Evolutionary conservation across 129 eudicot species (phyloP).

Genomic region (Ambrosia trifida): DNA sequence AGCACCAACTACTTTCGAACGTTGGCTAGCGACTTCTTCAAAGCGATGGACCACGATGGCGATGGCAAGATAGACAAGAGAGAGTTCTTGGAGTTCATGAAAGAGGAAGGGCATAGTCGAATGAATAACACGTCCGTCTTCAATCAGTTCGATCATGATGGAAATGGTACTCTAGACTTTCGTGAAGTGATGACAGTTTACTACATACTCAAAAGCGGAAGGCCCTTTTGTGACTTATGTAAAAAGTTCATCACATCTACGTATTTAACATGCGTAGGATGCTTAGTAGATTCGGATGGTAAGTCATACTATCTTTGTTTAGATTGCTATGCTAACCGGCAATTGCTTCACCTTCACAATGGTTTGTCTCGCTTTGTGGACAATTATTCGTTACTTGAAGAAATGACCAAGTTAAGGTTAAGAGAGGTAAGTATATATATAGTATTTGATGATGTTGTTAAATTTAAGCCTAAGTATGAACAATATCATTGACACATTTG

Average conservation of each 20-base stretch:
- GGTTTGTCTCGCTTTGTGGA: constrained; percentile 38
- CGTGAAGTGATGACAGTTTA: constrained; percentile 45
- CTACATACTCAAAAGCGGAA: constrained; percentile 52
- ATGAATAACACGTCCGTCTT: constrained; percentile 30
- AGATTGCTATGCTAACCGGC: constrained; percentile 19
- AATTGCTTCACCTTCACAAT: constrained; percentile 22
- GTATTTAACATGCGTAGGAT: constrained; percentile 40
- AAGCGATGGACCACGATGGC: constrained; percentile 45
- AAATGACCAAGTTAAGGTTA: constrained; percentile 21
- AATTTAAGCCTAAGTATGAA: too few species aligned
- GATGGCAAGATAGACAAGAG: constrained; percentile 30
- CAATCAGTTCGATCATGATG: constrained; percentile 34
- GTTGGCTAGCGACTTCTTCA: constrained; percentile 36
- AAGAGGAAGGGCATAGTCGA: constrained; percentile 40
- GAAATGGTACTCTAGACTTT: constrained; percentile 42
- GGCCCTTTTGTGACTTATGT: constrained; percentile 50
- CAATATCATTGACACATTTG: not conserved
- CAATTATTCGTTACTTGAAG: constrained; percentile 43
- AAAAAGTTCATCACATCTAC: constrained; percentile 36
- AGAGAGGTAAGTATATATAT: constrained; percentile 24
- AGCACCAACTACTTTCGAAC: constrained; percentile 22
- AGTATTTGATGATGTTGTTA: too few species aligned
- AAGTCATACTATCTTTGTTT: constrained; percentile 25
- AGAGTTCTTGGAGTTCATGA: constrained; percentile 45
- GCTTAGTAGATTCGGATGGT: constrained; percentile 29